Evolutionary conservation across 352 stramenopile genomes (phyloP), one percentile per base, ranked within the genome.

Genomic region (Pythium insidiosum): DNA sequence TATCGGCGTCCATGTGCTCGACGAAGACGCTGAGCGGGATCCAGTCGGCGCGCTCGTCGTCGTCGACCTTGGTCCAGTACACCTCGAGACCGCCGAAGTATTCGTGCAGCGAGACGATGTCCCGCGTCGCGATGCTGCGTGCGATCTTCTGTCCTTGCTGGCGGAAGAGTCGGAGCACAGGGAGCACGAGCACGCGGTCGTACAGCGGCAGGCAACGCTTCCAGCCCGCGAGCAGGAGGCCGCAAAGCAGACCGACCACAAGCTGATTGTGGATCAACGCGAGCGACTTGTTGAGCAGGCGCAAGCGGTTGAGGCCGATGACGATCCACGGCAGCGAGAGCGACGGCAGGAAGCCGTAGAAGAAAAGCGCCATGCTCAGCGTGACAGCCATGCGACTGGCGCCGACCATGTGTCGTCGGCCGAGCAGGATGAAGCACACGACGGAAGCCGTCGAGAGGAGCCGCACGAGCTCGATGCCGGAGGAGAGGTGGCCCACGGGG

Each of bases 201-300:
- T 46, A 46, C 6, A 23, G 15, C 24, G 23, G 39, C 22, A 46
- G 16, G 13, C 9, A 18, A 10, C 6, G 10, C 9, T 35, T 33
- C 24, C 39, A 33, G 13, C 16, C 11, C 21, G 7, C 18, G 5
- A 46, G 24, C 7, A 24, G 6, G 4, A 42, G 21, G 5, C 18
- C 36, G 16, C 41, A 48, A 6, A 38, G n/a, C 5, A 38, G 6
- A 15, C 5, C 22, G 16, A 48, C 10, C 4, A 48, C 38, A 6
- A 48, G 18, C 16, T 48, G 41, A 28, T 48, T 48, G 41, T 48
- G 41, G 16, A 48, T 30, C 19, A 29, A 20, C 28, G 16, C 30
- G 5, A 39, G 28, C 13, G 12, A 13, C 16, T 13, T 26, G 9
- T 24, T 29, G 9, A n/a, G 5, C 26, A 48, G 41, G 6, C 41